A percentile compares a stretch with the other conserved stretches of the same genome.
Evolutionary conservation across 371 early-diverging fungal species (phyloP).

Genomic region (Circinella minor): DNA sequence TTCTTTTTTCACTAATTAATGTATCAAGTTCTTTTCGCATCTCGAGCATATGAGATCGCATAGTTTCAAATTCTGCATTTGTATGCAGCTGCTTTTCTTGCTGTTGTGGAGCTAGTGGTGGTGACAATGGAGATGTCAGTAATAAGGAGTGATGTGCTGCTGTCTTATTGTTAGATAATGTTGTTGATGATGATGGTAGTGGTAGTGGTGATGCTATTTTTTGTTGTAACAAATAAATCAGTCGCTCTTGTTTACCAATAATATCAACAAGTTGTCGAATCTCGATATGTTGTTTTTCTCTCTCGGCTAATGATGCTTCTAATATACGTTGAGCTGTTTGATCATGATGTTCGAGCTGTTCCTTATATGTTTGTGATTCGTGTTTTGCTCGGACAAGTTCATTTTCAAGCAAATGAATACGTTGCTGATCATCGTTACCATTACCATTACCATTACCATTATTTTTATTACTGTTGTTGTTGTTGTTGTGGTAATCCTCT

Average conservation of each 20-base stretch:
- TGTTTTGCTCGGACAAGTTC: constrained; percentile 3
- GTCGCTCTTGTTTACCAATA: constrained; percentile 32
- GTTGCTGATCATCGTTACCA: neutral
- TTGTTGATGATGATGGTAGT: neutral
- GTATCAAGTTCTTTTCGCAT: constrained; percentile 17
- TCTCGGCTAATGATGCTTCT: constrained; percentile 18
- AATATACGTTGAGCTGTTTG: constrained; percentile 18
- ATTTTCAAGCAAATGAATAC: constrained; percentile 8
- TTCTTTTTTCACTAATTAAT: constrained; percentile 17
- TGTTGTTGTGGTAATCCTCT: constrained; percentile 4
- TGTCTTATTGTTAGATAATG: neutral
- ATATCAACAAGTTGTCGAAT: constrained; percentile 26
- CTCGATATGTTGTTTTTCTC: constrained; percentile 18
- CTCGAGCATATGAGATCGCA: neutral
- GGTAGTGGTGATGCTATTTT: constrained; percentile 1
- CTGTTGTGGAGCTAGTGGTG: too few relatives aligned
- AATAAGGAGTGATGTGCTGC: too few relatives aligned
- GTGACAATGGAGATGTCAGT: too few relatives aligned
- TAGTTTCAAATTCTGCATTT: neutral
- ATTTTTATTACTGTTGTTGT: neutral
- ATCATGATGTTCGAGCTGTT: constrained; percentile 21
- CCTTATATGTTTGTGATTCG: constrained; percentile 8
- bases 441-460: neutral
- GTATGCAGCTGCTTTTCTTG: neutral
- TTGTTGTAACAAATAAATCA: constrained; percentile 27